Conservation (phyloP, 495 filamentous ascomycete species). For the Daldinia childiae region DNA sequence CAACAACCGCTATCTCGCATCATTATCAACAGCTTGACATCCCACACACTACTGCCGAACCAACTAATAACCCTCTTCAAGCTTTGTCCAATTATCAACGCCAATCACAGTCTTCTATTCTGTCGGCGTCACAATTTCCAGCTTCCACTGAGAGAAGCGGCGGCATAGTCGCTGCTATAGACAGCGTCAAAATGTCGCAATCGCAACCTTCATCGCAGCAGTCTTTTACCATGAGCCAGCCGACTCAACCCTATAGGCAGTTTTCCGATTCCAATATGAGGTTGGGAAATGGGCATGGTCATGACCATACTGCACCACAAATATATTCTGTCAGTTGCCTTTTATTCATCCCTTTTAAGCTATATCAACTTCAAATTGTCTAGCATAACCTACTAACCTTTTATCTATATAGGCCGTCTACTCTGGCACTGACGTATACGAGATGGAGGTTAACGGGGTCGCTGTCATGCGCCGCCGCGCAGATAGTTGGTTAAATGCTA, state of each 20-base stretch:
- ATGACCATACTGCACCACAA: constrained; percentile 69
- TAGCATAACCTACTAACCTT: constrained; percentile 29
- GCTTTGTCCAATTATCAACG: constrained; percentile 16
- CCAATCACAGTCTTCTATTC: constrained; percentile 23
- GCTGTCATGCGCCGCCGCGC: constrained; percentile 93
- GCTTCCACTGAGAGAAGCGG: constrained; percentile 52
- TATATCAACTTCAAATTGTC: constrained; percentile 1
- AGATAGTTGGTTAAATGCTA: constrained; percentile 94
- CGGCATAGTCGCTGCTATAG: constrained; percentile 55
- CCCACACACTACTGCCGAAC: constrained; percentile 6
- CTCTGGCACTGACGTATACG: constrained; percentile 93
- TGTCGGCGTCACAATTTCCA: constrained; percentile 45
- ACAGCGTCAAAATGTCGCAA: constrained; percentile 52
- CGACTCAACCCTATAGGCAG: constrained; percentile 42
- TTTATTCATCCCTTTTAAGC: background rate
- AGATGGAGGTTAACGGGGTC: constrained; percentile 93
- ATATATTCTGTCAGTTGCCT: constrained; percentile 76
- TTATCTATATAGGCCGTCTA: constrained; percentile 77
- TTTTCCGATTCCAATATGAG: constrained; percentile 58
- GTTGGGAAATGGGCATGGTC: constrained; percentile 48
- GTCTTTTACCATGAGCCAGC: constrained; percentile 61
- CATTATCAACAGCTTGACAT: constrained; percentile 16
- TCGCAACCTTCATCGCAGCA: constrained; percentile 60
- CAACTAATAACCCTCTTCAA: constrained; percentile 2
- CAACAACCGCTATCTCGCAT: constrained; percentile 26